These are phyloP conservation scores for Anthoceros angustus DNA, from an alignment of 225 moss, liverwort and hornwort genomes.

Conservation along the genomic window DNA sequence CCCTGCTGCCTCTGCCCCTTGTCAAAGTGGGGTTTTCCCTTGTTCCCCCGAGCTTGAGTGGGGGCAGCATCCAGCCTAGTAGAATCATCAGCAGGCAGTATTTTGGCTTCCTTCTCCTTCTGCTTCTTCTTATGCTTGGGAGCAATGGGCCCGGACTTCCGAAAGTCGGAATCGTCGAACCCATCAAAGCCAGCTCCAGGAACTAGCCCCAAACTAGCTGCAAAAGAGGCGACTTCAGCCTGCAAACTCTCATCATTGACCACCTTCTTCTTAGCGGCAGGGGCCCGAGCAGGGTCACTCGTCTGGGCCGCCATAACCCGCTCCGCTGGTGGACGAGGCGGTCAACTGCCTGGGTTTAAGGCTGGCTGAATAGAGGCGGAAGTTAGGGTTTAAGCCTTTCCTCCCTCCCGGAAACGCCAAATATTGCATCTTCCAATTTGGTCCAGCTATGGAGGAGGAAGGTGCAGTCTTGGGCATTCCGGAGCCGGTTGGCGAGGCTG, in stretches of 20 bases:
- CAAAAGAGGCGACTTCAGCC: not conserved
- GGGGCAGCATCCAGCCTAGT: not conserved
- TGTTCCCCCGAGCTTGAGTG: not conserved
- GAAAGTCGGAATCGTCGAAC: not conserved
- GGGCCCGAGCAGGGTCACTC: not conserved
- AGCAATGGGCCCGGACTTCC: not conserved
- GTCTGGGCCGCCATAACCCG: not conserved
- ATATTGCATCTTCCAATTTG: too few species aligned
- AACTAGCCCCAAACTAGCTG: not conserved
- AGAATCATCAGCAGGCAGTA: not conserved
- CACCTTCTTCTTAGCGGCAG: not conserved
- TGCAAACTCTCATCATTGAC: not conserved
- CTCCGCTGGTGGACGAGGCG: not conserved
- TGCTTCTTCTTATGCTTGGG: not conserved
- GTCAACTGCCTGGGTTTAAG: not conserved
- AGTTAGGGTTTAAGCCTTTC: too few species aligned
- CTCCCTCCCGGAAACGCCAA: too few species aligned
- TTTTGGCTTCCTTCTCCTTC: not conserved
- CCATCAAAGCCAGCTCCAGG: not conserved
- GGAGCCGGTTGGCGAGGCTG: not conserved
- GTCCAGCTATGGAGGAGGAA: too few species aligned
- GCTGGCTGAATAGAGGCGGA: not conserved
- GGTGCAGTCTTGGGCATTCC: not conserved
- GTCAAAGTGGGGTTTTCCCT: not conserved
- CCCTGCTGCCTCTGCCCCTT: not conserved